A percentile compares a stretch with the other conserved stretches of the same genome.
Conservation (phyloP, 208 protist genomes). For the Lotmaria passim region DNA sequence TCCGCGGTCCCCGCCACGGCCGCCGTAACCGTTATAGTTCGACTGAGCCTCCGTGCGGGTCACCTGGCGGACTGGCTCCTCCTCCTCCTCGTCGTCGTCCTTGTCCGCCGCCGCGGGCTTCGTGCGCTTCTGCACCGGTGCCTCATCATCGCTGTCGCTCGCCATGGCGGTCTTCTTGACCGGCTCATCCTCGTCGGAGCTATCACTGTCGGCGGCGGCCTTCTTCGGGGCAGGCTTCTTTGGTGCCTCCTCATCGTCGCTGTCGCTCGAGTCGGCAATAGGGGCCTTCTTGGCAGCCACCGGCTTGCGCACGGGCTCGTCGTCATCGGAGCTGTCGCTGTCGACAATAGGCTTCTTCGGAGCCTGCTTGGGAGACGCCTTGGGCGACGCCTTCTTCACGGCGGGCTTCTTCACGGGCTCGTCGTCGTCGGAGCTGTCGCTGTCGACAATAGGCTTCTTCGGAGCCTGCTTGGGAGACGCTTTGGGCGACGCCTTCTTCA, state of each 20-base stretch:
- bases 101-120: conserved; percentile 15
- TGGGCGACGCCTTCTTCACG: conserved; percentile 38
- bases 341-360: conserved; percentile 19
- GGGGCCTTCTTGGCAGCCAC: conserved; percentile 41
- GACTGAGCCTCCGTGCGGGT: conserved; percentile 45
- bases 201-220: conserved; percentile 40
- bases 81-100: conserved; percentile 44
- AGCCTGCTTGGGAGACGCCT: conserved; percentile 28
- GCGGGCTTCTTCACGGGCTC: conserved; percentile 43
- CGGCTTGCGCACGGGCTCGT: conserved; percentile 42
- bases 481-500: conserved; percentile 27
- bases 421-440: conserved; percentile 44
- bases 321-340: conserved; percentile 23
- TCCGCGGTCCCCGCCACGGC: conserved; percentile 43
- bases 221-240: conserved; percentile 44
- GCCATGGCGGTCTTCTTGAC: conserved; percentile 59
- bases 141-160: conserved; percentile 29
- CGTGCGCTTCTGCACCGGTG: conserved; percentile 19
- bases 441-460: conserved; percentile 13
- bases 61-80: conserved; percentile 47
- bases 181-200: conserved; percentile 54
- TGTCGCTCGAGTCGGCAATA: conserved; percentile 34
- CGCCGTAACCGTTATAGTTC: conserved; percentile 29
- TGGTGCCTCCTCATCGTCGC: conserved; percentile 39
- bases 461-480: conserved; percentile 45